phyloP scores from a whole-genome alignment of 306 rosid species.

The Rosa chinensis region DNA sequence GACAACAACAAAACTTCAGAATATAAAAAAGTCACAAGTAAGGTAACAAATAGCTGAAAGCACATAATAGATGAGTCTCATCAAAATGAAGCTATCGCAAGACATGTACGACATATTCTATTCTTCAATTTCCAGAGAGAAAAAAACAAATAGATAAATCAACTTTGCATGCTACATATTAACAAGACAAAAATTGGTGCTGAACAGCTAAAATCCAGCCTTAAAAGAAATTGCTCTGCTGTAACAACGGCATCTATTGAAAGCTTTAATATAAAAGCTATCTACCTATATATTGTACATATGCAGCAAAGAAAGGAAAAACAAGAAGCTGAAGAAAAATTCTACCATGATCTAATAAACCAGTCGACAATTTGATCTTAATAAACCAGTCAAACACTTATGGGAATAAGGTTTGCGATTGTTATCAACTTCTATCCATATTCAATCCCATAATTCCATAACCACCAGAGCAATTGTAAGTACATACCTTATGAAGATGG shows the following conservation, averaged over 20 bases:
- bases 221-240: background rate
- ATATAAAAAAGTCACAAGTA: background rate
- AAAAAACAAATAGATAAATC: background rate
- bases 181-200: background rate
- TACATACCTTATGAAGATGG: constrained; percentile 80
- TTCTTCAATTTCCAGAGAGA: background rate
- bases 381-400: background rate
- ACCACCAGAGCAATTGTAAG: background rate
- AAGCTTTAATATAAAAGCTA: background rate
- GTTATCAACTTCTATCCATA: background rate
- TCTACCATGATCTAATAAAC: background rate
- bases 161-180: background rate
- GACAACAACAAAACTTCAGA: background rate
- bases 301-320: background rate
- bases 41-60: background rate
- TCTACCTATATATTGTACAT: too few relatives aligned
- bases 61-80: background rate
- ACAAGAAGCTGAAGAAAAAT: background rate
- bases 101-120: background rate
- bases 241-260: background rate
- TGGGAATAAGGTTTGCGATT: background rate
- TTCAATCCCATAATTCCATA: background rate
- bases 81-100: background rate
- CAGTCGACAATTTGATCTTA: background rate
- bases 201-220: background rate